Base-by-base conservation (phyloP, 108 stramenopile species). In the Thalassiosira profunda region DNA sequence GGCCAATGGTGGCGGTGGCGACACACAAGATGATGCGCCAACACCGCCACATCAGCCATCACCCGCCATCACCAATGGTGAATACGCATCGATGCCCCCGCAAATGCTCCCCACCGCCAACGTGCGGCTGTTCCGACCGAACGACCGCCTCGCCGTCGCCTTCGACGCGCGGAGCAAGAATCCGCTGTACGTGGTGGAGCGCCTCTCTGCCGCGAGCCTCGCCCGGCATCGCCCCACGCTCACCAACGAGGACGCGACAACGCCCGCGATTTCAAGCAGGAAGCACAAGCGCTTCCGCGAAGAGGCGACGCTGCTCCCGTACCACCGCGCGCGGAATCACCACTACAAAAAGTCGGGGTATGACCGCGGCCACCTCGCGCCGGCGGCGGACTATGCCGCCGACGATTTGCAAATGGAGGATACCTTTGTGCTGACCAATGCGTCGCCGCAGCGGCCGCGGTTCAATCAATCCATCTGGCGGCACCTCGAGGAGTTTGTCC, bases 291-390 rank as follows among this genome's bases (percentile, higher is more conserved):
- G 65, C 5, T 95, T 95, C 68, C 67, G 56, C 60, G 89, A 90
- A 70, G 91, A 91, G 45, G 45, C 58, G 36, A 42, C 64, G 1
- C 58, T 95, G 3, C 60, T 67, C 1, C 72, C 76, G 15, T 48
- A 59, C 33, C 83, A 72, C 63, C 80, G 89, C n/a, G 87, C 90
- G 2, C 67, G 80, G 6, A 77, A 86, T 63, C 53, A 63, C 5
- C 74, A 90, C 60, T 95, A 90, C 63, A 61, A 70, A 8, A 61
- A 86, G 23, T 84, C 85, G 36, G 94, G 90, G 2, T 95, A 78
- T 43, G 94, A 95, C 76, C 82, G 91, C n/a, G 94, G 94, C 11
- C 93, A 94, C 58, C 49, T 89, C 70, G 88, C 90, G 44, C 86
- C 87, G 4, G 88, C 87, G 15, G 86, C 86, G 0, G 87, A 92